Evolutionary conservation across 108 stramenopile genomes (phyloP).

Genomic region (Nitzschia sp.): DNA sequence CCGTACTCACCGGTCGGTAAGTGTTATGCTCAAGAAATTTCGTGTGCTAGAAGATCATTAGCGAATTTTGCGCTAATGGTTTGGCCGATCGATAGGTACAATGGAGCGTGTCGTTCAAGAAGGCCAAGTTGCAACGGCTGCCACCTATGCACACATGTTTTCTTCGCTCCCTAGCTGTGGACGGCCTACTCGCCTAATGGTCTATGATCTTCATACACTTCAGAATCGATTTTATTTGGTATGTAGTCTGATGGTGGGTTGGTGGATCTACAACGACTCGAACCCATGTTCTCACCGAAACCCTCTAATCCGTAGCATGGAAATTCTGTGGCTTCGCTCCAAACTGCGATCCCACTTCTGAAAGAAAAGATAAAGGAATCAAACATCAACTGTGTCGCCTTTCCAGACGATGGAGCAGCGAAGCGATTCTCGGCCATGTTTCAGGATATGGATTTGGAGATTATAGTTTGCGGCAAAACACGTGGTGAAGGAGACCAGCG

Average conservation of each 20-base stretch:
- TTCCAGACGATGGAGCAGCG: conserved; percentile 93
- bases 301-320: too few species aligned
- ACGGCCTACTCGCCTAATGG: conserved; percentile 80
- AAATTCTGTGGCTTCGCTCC: conserved; percentile 76
- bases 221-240: conserved; percentile 82
- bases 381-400: conserved; percentile 74
- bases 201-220: conserved; percentile 90
- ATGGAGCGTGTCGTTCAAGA: conserved; percentile 88
- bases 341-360: conserved; percentile 82
- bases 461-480: conserved; percentile 85
- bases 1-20: conserved; percentile 75
- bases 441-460: conserved; percentile 50
- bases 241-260: too few species aligned
- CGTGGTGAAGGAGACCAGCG: conserved; percentile 54
- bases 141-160: conserved; percentile 89
- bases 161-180: conserved; percentile 81
- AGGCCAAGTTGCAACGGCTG: conserved; percentile 87
- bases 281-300: too few species aligned
- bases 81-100: conserved; percentile 62
- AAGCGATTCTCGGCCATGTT: conserved; percentile 87
- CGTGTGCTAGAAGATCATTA: too few species aligned
- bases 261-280: too few species aligned
- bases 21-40: too few species aligned
- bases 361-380: conserved; percentile 40
- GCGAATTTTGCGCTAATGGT: too few species aligned